Base-by-base conservation (phyloP, 1,284 basidiomycete genomes). In the Mrakiaceae sp. region DNA sequence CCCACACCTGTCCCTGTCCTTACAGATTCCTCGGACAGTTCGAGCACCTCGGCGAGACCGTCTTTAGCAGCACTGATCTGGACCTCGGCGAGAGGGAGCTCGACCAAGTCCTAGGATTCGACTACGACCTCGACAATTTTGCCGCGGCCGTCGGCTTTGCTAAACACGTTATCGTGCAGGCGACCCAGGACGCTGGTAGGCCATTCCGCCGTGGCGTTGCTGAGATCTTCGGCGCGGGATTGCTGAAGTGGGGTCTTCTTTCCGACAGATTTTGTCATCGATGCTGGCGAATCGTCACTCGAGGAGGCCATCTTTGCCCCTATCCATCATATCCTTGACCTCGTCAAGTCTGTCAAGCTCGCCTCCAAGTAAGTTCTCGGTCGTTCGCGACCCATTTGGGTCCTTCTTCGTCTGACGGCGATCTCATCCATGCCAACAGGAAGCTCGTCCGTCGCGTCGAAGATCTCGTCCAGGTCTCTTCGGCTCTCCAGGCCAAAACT, bases 81-180 rank as follows among this genome's bases (percentile, higher is more conserved):
- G 93, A 95, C 74, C 76, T 93, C 8, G 90, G 85, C 10, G 93
- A 97, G 77, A 83, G 87, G 43, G 90, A 95, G 74, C 79, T 92
- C n/a, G 88, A 88, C 5, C 85, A 87, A 71, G 83, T 87, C 1
- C 76, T 85, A 54, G 82, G 84, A 12, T 85, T 94, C 70, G 93
- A 97, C 71, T 82, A 86, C 68, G 93, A 97, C 75, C 80, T 97
- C 7, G 93, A 97, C 74, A 87, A 88, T 74, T 92, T 96, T 74
- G 84, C 88, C 42, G 91, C 90, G 7, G 90, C 91, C 1, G 83
- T 95, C 61, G 89, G 88, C 1, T 82, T 93, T 67, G 85, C 88
- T 48, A 90, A 91, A 78, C 91, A 91, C 4, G 85, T 87, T 4
- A 82, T 96, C n/a, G 79, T 82, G 16, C 79, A 79, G 2, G 79